Conservation (phyloP, 768 basidiomycete species). For the Thelephora aurantiotincta region DNA sequence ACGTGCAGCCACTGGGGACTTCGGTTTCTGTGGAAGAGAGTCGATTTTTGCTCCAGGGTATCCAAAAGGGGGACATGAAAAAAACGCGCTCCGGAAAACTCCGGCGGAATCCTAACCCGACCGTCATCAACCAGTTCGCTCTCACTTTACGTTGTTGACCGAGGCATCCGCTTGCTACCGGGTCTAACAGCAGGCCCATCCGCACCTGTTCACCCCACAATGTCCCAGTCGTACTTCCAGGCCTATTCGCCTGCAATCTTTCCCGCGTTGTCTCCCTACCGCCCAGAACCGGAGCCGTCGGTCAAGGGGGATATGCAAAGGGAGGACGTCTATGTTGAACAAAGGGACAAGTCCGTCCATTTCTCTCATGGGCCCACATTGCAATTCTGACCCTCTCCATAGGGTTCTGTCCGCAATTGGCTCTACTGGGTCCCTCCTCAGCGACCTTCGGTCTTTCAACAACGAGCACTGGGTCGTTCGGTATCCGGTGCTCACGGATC, state of each 20-base stretch:
- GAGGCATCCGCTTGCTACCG: no score
- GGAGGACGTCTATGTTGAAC: conserved; percentile 61
- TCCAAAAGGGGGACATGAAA: no score
- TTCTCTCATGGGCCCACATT: neutral
- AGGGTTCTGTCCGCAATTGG: conserved; percentile 73
- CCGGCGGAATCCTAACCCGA: no score
- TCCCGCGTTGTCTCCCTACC: conserved; percentile 7
- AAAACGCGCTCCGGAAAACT: no score
- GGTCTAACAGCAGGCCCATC: no score
- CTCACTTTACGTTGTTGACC: no score
- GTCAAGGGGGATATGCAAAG: conserved; percentile 50
- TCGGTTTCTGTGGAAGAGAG: no score
- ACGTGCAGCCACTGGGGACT: no score
- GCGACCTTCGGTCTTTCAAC: conserved; percentile 67
- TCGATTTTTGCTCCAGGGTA: no score
- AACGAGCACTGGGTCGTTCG: conserved; percentile 77
- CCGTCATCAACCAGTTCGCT: no score
- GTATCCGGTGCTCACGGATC: conserved; percentile 65
- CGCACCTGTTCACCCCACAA: conserved; percentile 4
- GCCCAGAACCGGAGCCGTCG: conserved; percentile 13
- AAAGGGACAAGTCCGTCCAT: conserved; percentile 53
- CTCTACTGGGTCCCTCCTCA: conserved; percentile 51
- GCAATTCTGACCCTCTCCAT: conserved; percentile 2
- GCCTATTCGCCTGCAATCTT: conserved; percentile 5
- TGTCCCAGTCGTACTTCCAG: conserved; percentile 18